Evolutionary conservation across 2,329 filamentous ascomycete genomes (phyloP), one percentile per base, ranked within the genome.

Genomic region (Camillea tinctor): DNA sequence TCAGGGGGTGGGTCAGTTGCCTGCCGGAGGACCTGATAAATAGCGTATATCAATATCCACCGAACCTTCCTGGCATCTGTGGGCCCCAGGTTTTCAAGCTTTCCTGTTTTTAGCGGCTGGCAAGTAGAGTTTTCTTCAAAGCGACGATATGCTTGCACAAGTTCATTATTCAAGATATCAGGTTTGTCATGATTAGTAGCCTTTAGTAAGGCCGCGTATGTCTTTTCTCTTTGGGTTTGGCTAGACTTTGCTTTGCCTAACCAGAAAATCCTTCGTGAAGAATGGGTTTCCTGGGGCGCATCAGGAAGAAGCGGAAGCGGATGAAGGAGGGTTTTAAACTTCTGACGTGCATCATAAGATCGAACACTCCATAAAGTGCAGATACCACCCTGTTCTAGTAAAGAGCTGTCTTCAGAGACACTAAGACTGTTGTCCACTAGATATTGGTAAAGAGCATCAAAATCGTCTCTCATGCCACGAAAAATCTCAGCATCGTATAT

Each of bases 1-100:
- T 90, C 85, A 4, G 77, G 71, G 0, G 91, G 88, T 0, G 84
- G 78, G 36, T 82, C 77, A 0, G 85, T 88, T 44, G 87, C 86
- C 56, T 84, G 85, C 9, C 84, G 81, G 1, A 95, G 80, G n/a
- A 87, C 88, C 71, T 95, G 91, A 59, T 92, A 82, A 3, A 86
- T 82, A 19, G 86, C 83, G 68, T 94, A 94, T 6, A 94, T 82
- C 40, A 93, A 71, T 26, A 93, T 84, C 91, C 91, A 95, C 48
- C 91, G 82, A 17, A 93, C 84, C 73, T 92, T 93, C 49, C 91
- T 85, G 1, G 86, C 89, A 64, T 94, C 91, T 8, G 82, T 78
- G 11, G 86, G 75, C 0, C 84, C 82, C 1, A 88, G 71, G 68
- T 84, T 87, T 40, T 86, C 84, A 5, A 72, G 61, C 59, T 84